phyloP scores from a whole-genome alignment of 768 basidiomycete genomes.

The Termitomyces sp. region DNA sequence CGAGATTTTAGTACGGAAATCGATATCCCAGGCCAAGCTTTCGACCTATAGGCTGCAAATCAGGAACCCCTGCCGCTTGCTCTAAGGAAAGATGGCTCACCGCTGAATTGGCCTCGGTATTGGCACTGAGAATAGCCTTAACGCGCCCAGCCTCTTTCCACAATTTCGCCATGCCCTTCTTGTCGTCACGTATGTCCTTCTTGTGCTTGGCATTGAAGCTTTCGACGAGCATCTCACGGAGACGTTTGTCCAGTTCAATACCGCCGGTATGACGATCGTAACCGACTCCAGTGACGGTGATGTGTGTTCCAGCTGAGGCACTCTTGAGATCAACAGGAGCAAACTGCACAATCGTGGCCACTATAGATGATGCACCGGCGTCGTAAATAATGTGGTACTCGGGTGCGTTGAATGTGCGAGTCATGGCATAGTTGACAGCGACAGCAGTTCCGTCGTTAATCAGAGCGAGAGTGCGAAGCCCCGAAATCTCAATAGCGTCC shows the following conservation, averaged over 20 bases:
- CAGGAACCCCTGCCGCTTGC: neutral
- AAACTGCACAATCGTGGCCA: constrained; percentile 77
- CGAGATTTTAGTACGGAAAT: constrained; percentile 78
- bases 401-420: constrained; percentile 73
- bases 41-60: constrained; percentile 57
- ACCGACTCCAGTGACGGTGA: constrained; percentile 78
- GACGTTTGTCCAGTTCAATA: constrained; percentile 76
- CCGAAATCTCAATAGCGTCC: constrained; percentile 91
- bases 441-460: constrained; percentile 93
- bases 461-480: constrained; percentile 76
- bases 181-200: constrained; percentile 66
- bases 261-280: constrained; percentile 78
- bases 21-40: constrained; percentile 85
- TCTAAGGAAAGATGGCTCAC: constrained; percentile 36
- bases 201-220: constrained; percentile 72
- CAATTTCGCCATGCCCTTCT: constrained; percentile 86
- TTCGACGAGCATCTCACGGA: constrained; percentile 76
- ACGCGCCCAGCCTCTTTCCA: constrained; percentile 92
- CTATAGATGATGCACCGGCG: constrained; percentile 81
- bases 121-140: constrained; percentile 92
- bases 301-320: constrained; percentile 55
- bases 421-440: constrained; percentile 99
- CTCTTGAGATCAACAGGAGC: constrained; percentile 50
- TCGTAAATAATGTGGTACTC: constrained; percentile 94
- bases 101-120: constrained; percentile 69